Conservation (phyloP, 305 asterid genomes). For the Fraxinus sp. region DNA sequence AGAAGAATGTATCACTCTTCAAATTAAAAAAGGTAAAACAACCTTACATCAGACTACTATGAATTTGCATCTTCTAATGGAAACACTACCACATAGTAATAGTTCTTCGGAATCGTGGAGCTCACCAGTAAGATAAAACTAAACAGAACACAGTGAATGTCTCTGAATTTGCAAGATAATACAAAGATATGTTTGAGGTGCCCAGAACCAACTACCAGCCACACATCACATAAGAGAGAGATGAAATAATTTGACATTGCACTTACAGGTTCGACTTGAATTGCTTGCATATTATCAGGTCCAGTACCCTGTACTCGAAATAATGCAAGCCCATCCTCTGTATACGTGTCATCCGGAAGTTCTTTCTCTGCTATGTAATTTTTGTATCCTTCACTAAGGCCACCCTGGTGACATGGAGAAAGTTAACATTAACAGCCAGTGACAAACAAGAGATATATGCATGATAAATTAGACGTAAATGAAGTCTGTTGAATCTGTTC, state of each 20-base stretch:
- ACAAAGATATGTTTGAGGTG: not conserved
- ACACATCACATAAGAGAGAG: not conserved
- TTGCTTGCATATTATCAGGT: conserved; percentile 72
- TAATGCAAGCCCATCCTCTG: conserved; percentile 61
- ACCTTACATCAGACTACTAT: not conserved
- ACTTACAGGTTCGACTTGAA: conserved; percentile 88
- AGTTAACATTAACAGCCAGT: conserved; percentile 19
- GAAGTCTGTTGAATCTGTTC: not conserved
- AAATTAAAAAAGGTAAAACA: not conserved
- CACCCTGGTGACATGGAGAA: conserved; percentile 54
- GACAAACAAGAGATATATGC: conserved; percentile 3
- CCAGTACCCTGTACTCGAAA: conserved; percentile 84
- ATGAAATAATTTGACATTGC: not conserved
- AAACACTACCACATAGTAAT: not conserved
- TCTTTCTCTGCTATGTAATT: conserved; percentile 54
- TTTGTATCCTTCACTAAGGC: conserved; percentile 66
- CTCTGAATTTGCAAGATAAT: conserved; percentile 6
- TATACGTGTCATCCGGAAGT: conserved; percentile 63
- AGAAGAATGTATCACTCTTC: not conserved
- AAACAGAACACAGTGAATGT: not conserved
- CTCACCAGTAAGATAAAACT: not conserved
- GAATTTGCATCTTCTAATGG: not conserved
- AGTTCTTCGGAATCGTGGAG: not conserved
- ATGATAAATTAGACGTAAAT: not conserved
- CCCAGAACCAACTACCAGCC: conserved; percentile 8